These are phyloP conservation scores for Entomortierella lignicola DNA, from an alignment of 192 early-diverging fungal genomes.

Conservation along the genomic window DNA sequence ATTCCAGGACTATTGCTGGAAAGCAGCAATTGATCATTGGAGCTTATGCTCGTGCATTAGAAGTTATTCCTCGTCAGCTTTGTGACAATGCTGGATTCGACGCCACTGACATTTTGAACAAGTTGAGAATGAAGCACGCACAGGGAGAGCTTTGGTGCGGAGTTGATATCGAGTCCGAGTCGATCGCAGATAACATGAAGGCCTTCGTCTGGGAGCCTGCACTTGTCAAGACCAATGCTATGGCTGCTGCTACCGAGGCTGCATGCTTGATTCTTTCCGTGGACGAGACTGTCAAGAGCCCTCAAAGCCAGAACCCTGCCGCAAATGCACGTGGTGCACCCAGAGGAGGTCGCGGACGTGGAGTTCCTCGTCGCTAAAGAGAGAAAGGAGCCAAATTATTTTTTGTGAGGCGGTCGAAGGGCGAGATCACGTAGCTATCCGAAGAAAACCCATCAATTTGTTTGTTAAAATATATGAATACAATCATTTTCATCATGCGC, in stretches of 20 bases:
- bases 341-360: conserved; percentile 74
- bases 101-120: conserved; percentile 97
- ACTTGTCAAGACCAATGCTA: conserved; percentile 97
- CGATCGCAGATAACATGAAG: conserved; percentile 89
- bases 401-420: too few species aligned
- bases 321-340: conserved; percentile 63
- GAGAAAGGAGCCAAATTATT: too few species aligned
- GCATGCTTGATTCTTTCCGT: conserved; percentile 96
- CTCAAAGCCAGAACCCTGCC: conserved; percentile 82
- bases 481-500: too few species aligned
- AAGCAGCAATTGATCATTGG: conserved; percentile 98
- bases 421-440: too few species aligned
- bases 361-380: conserved; percentile 71
- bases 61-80: conserved; percentile 98
- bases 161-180: conserved; percentile 91
- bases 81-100: conserved; percentile 99
- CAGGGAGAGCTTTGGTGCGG: conserved; percentile 87
- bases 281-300: conserved; percentile 97
- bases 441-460: too few species aligned
- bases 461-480: too few species aligned
- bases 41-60: conserved; percentile 94
- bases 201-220: conserved; percentile 99
- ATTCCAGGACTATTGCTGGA: conserved; percentile 94
- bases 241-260: conserved; percentile 94
- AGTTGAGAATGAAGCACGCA: conserved; percentile 93